Percentiles rank a stretch among this genome's conserved stretches.
Conservation (phyloP, 768 basidiomycete species). For the Suillus plorans region DNA sequence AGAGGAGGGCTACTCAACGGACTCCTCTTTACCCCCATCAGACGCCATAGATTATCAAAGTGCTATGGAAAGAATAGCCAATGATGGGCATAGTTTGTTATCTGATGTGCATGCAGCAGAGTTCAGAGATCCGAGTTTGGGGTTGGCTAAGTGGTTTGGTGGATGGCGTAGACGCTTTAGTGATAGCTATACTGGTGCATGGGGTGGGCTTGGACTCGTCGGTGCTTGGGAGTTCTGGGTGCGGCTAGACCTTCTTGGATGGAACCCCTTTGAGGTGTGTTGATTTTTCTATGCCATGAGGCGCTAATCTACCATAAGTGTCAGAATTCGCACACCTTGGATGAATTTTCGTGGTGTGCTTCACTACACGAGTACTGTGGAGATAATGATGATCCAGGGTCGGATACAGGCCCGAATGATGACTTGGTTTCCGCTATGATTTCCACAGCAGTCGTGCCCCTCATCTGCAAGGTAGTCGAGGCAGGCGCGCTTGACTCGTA, state of each 20-base stretch:
- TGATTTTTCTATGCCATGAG: neutral
- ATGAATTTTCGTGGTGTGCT: slow-evolving; percentile 84
- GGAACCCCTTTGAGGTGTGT: slow-evolving; percentile 83
- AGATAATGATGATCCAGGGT: slow-evolving; percentile 44
- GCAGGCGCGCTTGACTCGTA: slow-evolving; percentile 84
- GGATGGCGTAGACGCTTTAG: slow-evolving; percentile 75
- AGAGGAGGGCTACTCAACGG: slow-evolving; percentile 89
- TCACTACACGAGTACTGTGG: slow-evolving; percentile 77
- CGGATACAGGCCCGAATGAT: slow-evolving; percentile 76
- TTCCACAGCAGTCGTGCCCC: slow-evolving; percentile 77
- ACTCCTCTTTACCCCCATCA: slow-evolving; percentile 63
- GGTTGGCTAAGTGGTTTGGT: slow-evolving; percentile 62
- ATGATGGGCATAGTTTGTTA: slow-evolving; percentile 57
- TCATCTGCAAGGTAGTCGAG: slow-evolving; percentile 70
- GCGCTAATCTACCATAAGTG: slow-evolving; percentile 14
- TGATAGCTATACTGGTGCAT: slow-evolving; percentile 86
- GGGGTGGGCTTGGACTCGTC: slow-evolving; percentile 84
- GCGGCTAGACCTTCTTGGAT: slow-evolving; percentile 81
- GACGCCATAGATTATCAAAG: slow-evolving; percentile 69
- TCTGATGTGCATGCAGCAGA: slow-evolving; percentile 83
- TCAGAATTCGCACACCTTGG: slow-evolving; percentile 57
- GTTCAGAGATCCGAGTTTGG: slow-evolving; percentile 76
- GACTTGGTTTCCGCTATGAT: slow-evolving; percentile 89
- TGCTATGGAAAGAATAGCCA: slow-evolving; percentile 56
- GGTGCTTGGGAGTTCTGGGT: slow-evolving; percentile 95